Base-by-base conservation (phyloP, 306 rosid genomes). In the Quillaja saponaria region DNA sequence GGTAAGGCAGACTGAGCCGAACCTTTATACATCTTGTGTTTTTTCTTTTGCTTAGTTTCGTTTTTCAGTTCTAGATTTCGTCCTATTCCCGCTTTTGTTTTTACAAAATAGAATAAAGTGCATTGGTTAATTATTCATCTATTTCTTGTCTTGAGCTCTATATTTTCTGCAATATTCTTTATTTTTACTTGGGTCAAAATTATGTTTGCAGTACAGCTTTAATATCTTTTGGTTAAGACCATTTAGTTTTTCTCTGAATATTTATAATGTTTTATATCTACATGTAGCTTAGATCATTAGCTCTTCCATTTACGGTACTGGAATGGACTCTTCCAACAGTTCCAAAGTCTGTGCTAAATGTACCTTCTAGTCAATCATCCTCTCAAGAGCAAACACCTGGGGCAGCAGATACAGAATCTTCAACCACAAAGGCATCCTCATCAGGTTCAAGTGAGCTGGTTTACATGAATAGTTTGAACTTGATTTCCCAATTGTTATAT, bases 271-370 rank as follows among this genome's bases (percentile, higher is more conserved):
- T 81, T 66, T 71, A 61, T 81, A 49, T 89, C 94, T 74, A 83
- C 67, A 53, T 94, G 91, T 94, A 94, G 99, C 99, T 94, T 89
- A 94, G 99, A 85, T 94, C 99, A 61, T 77, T 94, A 83, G 97
- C 99, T 57, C 99, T 94, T 85, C 99, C 97, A 60, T 94, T 94
- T 87, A 94, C 97, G 63, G 99, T 94, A 58, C 63, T 94, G 91
- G 99, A 94, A 70, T 94, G 99, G 99, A 94, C 97, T 28, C 97
- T 94, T 71, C 99, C 99, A 58, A 80, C 99, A 49, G 91, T 85
- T 75, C 89, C 95, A 20, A 81, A 80, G 42, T 89, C 96, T 58
- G 78, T 19, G 63, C 91, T 73, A 68, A 76, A 37, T 73, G 78
- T 62, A 53, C 63, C 75, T 55, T 63, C 77, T 25, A 71, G 25